These are phyloP conservation scores for Solanum lignicaule DNA, from an alignment of 257 asterid species.

Conservation along the genomic window DNA sequence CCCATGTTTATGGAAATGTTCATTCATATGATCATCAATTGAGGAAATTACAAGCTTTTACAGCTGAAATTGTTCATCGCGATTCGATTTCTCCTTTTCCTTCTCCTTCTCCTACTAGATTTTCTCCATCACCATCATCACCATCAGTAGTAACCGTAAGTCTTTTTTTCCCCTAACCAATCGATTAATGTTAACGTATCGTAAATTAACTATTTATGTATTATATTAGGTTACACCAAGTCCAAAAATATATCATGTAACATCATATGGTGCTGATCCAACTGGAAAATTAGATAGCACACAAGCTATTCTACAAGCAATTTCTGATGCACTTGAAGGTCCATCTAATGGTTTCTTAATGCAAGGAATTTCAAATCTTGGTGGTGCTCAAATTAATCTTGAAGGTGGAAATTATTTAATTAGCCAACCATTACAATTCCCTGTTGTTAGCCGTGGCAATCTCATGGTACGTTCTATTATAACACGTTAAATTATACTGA, in stretches of 20 bases:
- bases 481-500: background rate
- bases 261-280: conserved; percentile 87
- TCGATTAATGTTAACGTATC: background rate
- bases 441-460: conserved; percentile 61
- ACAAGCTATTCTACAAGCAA: conserved; percentile 46
- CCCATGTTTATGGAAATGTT: conserved; percentile 8
- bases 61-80: conserved; percentile 15
- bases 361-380: conserved; percentile 58
- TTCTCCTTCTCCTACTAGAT: background rate
- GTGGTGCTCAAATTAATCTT: conserved; percentile 72
- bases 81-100: conserved; percentile 4
- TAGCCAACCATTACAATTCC: conserved; percentile 58
- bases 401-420: conserved; percentile 85
- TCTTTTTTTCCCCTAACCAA: background rate
- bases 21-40: background rate
- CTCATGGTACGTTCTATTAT: conserved; percentile 48
- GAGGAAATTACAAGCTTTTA: conserved; percentile 7
- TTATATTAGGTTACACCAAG: conserved; percentile 13
- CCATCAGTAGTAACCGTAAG: conserved; percentile 5
- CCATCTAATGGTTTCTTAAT: conserved; percentile 48
- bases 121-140: background rate
- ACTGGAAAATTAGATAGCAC: conserved; percentile 64
- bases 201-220: background rate
- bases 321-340: conserved; percentile 54
- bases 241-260: conserved; percentile 43